Evolutionary conservation across 192 early-diverging fungal species (phyloP).

Genomic region (Linnemannia zychae): DNA sequence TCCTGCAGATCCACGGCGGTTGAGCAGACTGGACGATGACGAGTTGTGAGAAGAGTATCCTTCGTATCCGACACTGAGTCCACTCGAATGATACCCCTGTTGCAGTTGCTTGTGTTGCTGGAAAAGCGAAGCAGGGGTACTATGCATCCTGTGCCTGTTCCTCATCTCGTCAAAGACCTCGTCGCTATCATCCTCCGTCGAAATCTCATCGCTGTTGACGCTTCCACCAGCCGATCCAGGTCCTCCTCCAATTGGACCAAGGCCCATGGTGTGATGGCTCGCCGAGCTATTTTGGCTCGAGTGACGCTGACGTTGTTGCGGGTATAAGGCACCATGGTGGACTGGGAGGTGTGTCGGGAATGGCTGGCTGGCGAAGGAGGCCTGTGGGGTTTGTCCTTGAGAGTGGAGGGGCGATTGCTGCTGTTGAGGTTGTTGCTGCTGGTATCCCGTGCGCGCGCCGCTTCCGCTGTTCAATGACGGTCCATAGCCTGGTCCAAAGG

Average conservation of each 20-base stretch:
- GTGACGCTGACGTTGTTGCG: constrained; percentile 52
- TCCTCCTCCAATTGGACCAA: constrained; percentile 49
- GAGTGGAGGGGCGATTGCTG: constrained; percentile 14
- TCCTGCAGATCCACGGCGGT: constrained; percentile 42
- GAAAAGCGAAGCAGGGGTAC: constrained; percentile 5
- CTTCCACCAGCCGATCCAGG: constrained; percentile 50
- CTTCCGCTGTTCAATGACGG: constrained; percentile 44
- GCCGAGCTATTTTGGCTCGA: constrained; percentile 55
- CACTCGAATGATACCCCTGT: constrained; percentile 10
- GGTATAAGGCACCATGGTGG: constrained; percentile 20
- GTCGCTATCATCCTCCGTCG: constrained; percentile 55
- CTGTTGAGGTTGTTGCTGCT: constrained; percentile 14
- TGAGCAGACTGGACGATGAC: constrained; percentile 35
- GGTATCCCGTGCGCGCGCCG: constrained; percentile 10
- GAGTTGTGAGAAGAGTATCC: constrained; percentile 38
- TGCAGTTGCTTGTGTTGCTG: constrained; percentile 24
- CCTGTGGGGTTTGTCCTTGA: constrained; percentile 3
- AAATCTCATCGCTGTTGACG: constrained; percentile 50
- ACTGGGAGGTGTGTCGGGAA: constrained; percentile 35
- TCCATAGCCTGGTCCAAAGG: constrained; percentile 51
- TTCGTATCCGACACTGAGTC: constrained; percentile 23
- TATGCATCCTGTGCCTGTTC: constrained; percentile 38
- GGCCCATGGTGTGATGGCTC: constrained; percentile 52
- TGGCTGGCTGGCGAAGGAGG: constrained; percentile 13
- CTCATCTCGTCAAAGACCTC: constrained; percentile 56